These are phyloP conservation scores for Microbotryum intermedium DNA, from an alignment of 1,284 basidiomycete species.

Conservation along the genomic window DNA sequence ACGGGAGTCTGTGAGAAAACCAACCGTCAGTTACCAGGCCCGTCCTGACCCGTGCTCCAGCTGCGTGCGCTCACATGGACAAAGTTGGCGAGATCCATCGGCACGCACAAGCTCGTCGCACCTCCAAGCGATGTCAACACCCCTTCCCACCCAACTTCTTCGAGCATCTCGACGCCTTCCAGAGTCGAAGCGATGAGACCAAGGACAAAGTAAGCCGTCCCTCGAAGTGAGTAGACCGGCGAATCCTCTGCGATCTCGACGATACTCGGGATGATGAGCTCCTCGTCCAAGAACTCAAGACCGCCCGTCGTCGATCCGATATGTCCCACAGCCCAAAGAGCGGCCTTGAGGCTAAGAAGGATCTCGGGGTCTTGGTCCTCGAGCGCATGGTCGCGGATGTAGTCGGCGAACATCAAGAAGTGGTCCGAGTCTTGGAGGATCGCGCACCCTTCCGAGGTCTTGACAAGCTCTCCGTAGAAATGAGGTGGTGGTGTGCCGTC, in stretches of 20 bases:
- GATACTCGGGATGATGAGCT: conserved; percentile 81
- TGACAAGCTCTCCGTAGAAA: conserved; percentile 95
- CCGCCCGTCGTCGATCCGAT: conserved; percentile 84
- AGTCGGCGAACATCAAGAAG: conserved; percentile 80
- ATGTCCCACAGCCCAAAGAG: conserved; percentile 94
- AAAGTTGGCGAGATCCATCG: conserved; percentile 69
- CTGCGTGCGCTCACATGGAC: conserved; percentile 53
- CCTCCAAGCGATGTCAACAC: conserved; percentile 60
- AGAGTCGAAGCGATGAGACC: conserved; percentile 68
- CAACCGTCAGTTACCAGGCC: not conserved
- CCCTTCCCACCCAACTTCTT: conserved; percentile 86
- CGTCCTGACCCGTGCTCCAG: not conserved
- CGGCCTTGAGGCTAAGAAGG: conserved; percentile 83
- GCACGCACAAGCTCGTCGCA: conserved; percentile 83
- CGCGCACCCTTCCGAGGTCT: conserved; percentile 87
- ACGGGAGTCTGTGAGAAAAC: conserved; percentile 55
- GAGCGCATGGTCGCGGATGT: conserved; percentile 75
- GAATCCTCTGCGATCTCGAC: conserved; percentile 86
- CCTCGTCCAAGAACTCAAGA: conserved; percentile 86
- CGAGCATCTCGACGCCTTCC: conserved; percentile 69
- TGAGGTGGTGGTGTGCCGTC: conserved; percentile 86
- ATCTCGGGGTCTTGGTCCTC: conserved; percentile 75
- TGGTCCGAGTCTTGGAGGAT: conserved; percentile 83
- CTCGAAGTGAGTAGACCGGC: conserved; percentile 79
- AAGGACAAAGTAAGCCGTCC: conserved; percentile 92